Percentiles rank a stretch among this genome's conserved stretches.
Evolutionary conservation across 2,329 filamentous ascomycete species (phyloP).

Genomic region (Penicillium sp.): DNA sequence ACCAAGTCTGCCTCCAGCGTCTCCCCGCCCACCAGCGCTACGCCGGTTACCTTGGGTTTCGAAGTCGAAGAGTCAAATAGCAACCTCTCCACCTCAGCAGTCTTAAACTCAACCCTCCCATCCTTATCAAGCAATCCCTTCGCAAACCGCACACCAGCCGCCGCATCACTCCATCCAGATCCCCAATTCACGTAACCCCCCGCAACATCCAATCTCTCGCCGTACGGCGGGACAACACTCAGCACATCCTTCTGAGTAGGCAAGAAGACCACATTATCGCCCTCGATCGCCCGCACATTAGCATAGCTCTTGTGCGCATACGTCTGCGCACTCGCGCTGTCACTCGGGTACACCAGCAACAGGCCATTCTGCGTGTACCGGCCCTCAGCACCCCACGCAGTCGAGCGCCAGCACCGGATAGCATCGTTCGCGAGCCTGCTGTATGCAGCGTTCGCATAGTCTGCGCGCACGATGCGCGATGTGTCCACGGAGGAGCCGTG

Average conservation of each 20-base stretch:
- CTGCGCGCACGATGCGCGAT: conserved; percentile 65
- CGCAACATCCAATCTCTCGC: conserved; percentile 34
- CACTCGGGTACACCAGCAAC: conserved; percentile 40
- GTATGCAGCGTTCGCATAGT: conserved; percentile 82
- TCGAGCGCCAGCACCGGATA: conserved; percentile 65
- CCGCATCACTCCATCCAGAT: conserved; percentile 50
- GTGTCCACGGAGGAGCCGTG: conserved; percentile 62
- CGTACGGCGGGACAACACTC: conserved; percentile 38
- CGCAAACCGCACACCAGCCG: conserved; percentile 42
- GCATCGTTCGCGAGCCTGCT: conserved; percentile 71
- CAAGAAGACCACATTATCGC: conserved; percentile 37
- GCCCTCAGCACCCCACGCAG: conserved; percentile 46
- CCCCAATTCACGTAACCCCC: conserved; percentile 51
- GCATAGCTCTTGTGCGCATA: conserved; percentile 44
- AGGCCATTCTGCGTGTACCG: conserved; percentile 49
- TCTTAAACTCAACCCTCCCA: conserved; percentile 38
- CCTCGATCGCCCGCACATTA: conserved; percentile 41
- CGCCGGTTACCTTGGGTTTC: conserved; percentile 52
- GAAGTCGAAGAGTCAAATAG: conserved; percentile 25
- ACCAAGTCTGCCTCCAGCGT: conserved; percentile 68
- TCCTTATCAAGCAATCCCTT: conserved; percentile 39
- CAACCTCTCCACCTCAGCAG: conserved; percentile 39
- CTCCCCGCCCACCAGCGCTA: conserved; percentile 52
- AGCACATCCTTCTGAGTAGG: conserved; percentile 37
- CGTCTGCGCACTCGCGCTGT: conserved; percentile 31